Base-by-base conservation (phyloP, 345 rosid genomes). In the Sisymbrium altissimum region DNA sequence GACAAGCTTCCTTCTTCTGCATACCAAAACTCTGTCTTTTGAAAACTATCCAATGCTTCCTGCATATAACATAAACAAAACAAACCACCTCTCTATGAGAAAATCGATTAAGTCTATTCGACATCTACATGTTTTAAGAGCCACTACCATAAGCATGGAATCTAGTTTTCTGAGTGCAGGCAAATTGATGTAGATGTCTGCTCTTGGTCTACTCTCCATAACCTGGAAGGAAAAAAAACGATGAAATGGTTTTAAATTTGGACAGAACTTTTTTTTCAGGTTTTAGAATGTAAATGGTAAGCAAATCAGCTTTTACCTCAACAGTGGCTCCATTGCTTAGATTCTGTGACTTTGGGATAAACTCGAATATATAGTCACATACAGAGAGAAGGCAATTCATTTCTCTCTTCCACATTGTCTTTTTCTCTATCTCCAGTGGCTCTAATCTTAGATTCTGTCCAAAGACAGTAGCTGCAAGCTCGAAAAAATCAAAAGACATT, bases 121-220 rank as follows among this genome's bases (percentile, higher is more conserved):
- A 30, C 6, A 30, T 30, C 33, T 30, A 3, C 33, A 30, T 30
- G 33, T 30, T 30, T 30, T 30, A 4, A 30, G 33, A 30, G 33
- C 4, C 33, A 29, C 6, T 30, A 92, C 99, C 45, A 86, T 77
- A 39, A 95, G 97, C 93, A 95, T 83, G 1, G 92, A 84, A n/a
- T 92, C 96, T 38, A 95, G 90, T 83, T 95, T 92, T 64, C 78
- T 80, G 68, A 92, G 67, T 7, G 99, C 99, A 14, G 97, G 99
- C 70, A 95, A 87, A 77, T 90, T 92, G 65, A 95, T 82, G 54
- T 84, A 82, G 21, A 95, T 86, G 64, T 95, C 99, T 72, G 85
- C 81, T 79, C 99, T 80, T 36, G 84, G 82, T 71, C 82, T 85
- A 71, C 80, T 86, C 82, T 84, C 84, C 97, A 92, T 87, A 40